Base-by-base conservation (phyloP, 2,329 filamentous ascomycete species). In the Fusarium brevicatenulatum region DNA sequence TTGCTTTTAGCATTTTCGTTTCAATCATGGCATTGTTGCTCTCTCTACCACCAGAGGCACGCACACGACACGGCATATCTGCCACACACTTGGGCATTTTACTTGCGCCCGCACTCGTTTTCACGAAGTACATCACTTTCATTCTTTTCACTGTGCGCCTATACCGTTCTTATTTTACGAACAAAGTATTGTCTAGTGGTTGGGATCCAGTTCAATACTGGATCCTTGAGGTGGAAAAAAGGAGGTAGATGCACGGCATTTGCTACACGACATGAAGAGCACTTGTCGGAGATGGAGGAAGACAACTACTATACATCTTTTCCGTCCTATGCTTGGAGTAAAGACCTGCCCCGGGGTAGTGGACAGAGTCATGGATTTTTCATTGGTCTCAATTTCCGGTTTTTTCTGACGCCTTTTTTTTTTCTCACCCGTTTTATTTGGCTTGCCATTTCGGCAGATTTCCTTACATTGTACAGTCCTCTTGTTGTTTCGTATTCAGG, bases 131-230 rank as follows among this genome's bases (percentile, higher is more conserved):
- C 28, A 68, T 40, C 47, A 68, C 57, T 75, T 74, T 65, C 64
- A 70, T 70, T 72, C 75, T 63, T 62, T 72, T 70, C 63, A 57
- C 60, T 70, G 68, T 58, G 71, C 54, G 63, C 71, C 44, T 50
- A 66, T 56, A 43, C 62, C 37, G 65, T 70, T 65, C 66, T 66
- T 66, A 56, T 46, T 50, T 76, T 67, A 75, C 55, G 64, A 77
- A 74, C 73, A 64, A 66, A 68, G 67, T 77, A 77, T 77, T 77
- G 75, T 77, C 66, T 77, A 77, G 73, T 77, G 75, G 72, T 50
- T 65, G 60, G 70, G 75, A 75, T 56, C 63, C 49, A 67, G 42
- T 54, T 25, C 25, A 25, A 25, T 25, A 13, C 36, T 42, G 36
- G 62, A 73, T 75, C 68, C 62, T 67, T 65, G 50, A 25, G 63